Conservation (phyloP, 2,329 filamentous ascomycete genomes). For the Cladosporium sp. region DNA sequence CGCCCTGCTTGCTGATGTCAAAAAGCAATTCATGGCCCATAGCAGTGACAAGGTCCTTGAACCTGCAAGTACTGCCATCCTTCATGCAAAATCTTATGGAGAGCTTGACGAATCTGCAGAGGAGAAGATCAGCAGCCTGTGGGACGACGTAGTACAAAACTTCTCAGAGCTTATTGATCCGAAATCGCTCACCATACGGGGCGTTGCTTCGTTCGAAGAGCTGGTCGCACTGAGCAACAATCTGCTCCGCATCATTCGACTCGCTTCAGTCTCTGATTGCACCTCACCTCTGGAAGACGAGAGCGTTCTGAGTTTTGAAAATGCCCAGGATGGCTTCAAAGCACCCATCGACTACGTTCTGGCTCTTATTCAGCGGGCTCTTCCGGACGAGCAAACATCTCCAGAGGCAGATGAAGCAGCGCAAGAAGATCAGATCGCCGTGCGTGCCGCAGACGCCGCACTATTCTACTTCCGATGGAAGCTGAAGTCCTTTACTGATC, state of each 20-base stretch:
- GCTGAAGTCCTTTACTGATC: conserved; percentile 40
- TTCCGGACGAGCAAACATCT: conserved; percentile 60
- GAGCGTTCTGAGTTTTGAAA: conserved; percentile 33
- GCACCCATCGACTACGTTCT: conserved; percentile 64
- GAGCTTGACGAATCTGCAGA: conserved; percentile 85
- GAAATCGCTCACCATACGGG: conserved; percentile 67
- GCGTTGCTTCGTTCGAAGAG: conserved; percentile 58
- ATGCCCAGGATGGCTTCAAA: conserved; percentile 24
- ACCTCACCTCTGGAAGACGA: conserved; percentile 64
- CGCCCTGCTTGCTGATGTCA: conserved; percentile 81
- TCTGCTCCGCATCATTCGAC: conserved; percentile 27
- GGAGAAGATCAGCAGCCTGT: conserved; percentile 72
- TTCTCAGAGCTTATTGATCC: conserved; percentile 65
- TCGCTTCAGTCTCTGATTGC: conserved; percentile 58
- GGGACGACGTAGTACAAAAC: conserved; percentile 76
- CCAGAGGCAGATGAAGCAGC: conserved; percentile 52
- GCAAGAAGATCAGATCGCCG: conserved; percentile 73
- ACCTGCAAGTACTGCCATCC: conserved; percentile 75
- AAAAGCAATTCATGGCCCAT: conserved; percentile 90
- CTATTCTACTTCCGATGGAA: conserved; percentile 94
- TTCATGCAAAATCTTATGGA: conserved; percentile 81
- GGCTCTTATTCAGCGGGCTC: conserved; percentile 68
- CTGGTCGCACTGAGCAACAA: conserved; percentile 30
- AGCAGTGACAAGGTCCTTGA: conserved; percentile 78
- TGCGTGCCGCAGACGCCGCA: conserved; percentile 69